Evolutionary conservation across 768 basidiomycete genomes (phyloP).

Genomic region (Mycena maculata): DNA sequence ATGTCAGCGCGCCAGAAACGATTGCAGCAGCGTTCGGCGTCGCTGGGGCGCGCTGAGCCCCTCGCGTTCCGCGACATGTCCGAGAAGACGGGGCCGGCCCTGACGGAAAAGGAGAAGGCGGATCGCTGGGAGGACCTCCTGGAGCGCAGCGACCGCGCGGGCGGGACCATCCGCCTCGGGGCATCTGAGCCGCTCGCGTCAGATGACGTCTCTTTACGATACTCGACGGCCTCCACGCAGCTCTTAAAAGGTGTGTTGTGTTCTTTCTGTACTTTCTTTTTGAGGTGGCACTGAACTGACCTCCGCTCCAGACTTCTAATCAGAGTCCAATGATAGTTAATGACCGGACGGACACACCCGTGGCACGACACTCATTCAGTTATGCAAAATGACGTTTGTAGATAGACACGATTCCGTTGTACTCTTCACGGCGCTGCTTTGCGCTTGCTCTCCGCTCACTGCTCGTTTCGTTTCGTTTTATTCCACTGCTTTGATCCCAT

Average conservation of each 20-base stretch:
- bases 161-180: constrained; percentile 77
- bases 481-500: too few relatives aligned
- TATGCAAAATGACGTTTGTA: constrained; percentile 19
- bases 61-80: constrained; percentile 63
- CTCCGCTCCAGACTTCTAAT: constrained; percentile 17
- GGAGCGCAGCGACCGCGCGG: constrained; percentile 73
- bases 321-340: constrained; percentile 3
- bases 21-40: constrained; percentile 27
- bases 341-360: constrained; percentile 26
- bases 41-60: constrained; percentile 36
- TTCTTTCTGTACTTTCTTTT: not conserved
- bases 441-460: constrained; percentile 11
- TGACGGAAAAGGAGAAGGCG: constrained; percentile 78
- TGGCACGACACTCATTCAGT: constrained; percentile 11
- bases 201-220: constrained; percentile 28
- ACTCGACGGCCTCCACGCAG: constrained; percentile 30
- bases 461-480: constrained; percentile 3
- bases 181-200: constrained; percentile 30
- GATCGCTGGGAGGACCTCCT: constrained; percentile 78
- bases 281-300: constrained; percentile 1
- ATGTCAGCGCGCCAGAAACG: constrained; percentile 26
- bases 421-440: not conserved
- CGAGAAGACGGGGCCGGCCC: constrained; percentile 47
- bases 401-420: constrained; percentile 28
- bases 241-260: constrained; percentile 25